phyloP scores from a whole-genome alignment of 257 asterid species.

The Petunia secreta region DNA sequence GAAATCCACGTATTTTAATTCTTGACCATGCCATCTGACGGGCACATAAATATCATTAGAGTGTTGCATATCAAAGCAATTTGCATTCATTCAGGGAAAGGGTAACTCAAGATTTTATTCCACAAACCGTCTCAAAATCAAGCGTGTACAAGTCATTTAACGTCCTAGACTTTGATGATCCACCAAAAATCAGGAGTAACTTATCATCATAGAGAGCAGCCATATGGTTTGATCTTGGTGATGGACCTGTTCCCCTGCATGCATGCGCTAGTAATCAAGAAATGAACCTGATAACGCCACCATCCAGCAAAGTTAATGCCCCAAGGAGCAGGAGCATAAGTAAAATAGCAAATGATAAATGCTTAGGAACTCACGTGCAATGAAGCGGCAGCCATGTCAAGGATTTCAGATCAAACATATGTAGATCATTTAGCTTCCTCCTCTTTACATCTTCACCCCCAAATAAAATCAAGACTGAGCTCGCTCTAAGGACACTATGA shows the following conservation, averaged over 20 bases:
- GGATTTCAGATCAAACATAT: constrained; percentile 96
- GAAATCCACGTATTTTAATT: constrained; percentile 82
- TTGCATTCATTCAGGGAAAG: constrained; percentile 5
- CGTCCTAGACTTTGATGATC: constrained; percentile 84
- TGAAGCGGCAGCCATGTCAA: constrained; percentile 97
- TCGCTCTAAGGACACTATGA: constrained; percentile 87
- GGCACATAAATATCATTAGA: constrained; percentile 30
- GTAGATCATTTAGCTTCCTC: constrained; percentile 89
- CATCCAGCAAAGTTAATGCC: background rate
- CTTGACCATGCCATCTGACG: constrained; percentile 96
- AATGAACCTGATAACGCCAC: constrained; percentile 11
- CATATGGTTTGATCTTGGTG: constrained; percentile 86
- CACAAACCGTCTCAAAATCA: constrained; percentile 91
- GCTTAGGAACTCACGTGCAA: constrained; percentile 79
- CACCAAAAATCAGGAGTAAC: constrained; percentile 82
- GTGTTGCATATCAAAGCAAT: background rate
- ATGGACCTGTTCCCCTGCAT: constrained; percentile 87
- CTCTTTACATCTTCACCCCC: constrained; percentile 91
- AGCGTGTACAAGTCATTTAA: constrained; percentile 90
- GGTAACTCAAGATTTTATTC: constrained; percentile 19
- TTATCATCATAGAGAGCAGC: constrained; percentile 94
- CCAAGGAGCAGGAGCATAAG: constrained; percentile 2
- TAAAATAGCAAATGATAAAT: constrained; percentile 8
- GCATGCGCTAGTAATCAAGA: background rate
- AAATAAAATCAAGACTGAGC: constrained; percentile 77